Evolutionary conservation across 2,329 filamentous ascomycete species (phyloP).

Genomic region (Penicillium capsulatum): DNA sequence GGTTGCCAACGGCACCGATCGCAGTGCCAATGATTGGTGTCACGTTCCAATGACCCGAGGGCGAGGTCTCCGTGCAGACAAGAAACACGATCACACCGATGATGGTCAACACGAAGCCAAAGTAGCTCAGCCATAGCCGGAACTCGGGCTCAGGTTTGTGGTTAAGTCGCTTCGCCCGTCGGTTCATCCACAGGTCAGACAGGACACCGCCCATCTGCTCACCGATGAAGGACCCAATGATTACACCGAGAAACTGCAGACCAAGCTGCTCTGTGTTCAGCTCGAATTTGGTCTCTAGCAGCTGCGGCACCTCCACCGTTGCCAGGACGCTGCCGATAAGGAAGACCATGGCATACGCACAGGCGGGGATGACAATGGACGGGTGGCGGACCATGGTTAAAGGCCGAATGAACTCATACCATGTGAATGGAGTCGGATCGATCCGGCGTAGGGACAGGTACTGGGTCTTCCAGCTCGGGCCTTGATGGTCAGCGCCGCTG

Average conservation of each 20-base stretch:
- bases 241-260: constrained; percentile 56
- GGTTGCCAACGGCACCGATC: constrained; percentile 54
- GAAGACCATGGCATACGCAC: constrained; percentile 57
- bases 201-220: constrained; percentile 57
- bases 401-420: constrained; percentile 52
- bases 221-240: constrained; percentile 57
- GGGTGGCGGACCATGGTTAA: constrained; percentile 45
- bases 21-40: constrained; percentile 55
- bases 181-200: constrained; percentile 56
- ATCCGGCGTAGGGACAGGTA: constrained; percentile 50
- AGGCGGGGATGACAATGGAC: constrained; percentile 51
- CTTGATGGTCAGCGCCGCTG: constrained; percentile 24
- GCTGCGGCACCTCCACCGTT: constrained; percentile 58
- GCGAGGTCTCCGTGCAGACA: constrained; percentile 50
- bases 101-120: constrained; percentile 51
- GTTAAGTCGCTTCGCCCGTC: constrained; percentile 26
- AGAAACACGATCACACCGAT: constrained; percentile 56
- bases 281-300: constrained; percentile 54
- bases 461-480: constrained; percentile 41
- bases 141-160: constrained; percentile 50
- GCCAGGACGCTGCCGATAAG: constrained; percentile 52
- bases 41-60: constrained; percentile 50
- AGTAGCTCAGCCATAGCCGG: constrained; percentile 57
- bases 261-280: constrained; percentile 58
- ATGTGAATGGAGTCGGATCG: constrained; percentile 49